Percentiles rank a stretch among this genome's conserved stretches.
These are phyloP conservation scores for Chlorella sp. DNA, from an alignment of 139 green algal species.

Conservation along the genomic window DNA sequence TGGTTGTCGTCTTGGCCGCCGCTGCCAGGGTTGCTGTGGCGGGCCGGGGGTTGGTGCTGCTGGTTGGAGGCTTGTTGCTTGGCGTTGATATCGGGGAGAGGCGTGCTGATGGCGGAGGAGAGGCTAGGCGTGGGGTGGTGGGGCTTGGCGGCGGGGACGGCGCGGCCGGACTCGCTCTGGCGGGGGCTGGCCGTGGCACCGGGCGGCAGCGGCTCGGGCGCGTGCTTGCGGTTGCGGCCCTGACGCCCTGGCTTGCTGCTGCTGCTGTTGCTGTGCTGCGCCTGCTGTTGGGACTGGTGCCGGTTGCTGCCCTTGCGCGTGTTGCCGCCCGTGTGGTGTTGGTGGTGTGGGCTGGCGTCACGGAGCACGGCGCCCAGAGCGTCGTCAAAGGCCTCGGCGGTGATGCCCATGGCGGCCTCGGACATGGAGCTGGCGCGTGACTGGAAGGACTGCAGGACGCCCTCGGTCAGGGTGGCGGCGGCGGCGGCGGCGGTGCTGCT, in stretches of 20 bases:
- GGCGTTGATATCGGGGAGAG: not conserved
- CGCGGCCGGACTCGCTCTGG: not conserved
- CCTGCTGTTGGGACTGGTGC: not conserved
- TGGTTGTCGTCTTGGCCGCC: too few relatives aligned
- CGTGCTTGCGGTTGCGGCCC: not conserved
- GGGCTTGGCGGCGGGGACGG: not conserved
- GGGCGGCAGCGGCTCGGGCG: not conserved
- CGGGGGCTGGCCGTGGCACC: not conserved
- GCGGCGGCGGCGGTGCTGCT: too few relatives aligned
- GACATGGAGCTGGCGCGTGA: not conserved
- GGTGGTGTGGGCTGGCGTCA: not conserved
- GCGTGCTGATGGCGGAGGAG: too few relatives aligned
- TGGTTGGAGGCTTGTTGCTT: not conserved
- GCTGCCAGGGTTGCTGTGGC: not conserved
- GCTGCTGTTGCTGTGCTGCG: too few relatives aligned
- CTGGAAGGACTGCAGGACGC: not conserved
- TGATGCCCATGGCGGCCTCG: not conserved
- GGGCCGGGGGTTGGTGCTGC: too few relatives aligned
- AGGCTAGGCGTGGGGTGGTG: too few relatives aligned
- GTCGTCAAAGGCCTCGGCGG: not conserved
- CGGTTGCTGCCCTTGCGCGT: not conserved
- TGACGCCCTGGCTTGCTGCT: too few relatives aligned
- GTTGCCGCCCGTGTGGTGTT: not conserved
- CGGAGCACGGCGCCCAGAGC: not conserved
- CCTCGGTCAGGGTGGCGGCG: too few relatives aligned